Evolutionary conservation across 2,329 filamentous ascomycete species (phyloP).

Genomic region (Nothophoma quercina): DNA sequence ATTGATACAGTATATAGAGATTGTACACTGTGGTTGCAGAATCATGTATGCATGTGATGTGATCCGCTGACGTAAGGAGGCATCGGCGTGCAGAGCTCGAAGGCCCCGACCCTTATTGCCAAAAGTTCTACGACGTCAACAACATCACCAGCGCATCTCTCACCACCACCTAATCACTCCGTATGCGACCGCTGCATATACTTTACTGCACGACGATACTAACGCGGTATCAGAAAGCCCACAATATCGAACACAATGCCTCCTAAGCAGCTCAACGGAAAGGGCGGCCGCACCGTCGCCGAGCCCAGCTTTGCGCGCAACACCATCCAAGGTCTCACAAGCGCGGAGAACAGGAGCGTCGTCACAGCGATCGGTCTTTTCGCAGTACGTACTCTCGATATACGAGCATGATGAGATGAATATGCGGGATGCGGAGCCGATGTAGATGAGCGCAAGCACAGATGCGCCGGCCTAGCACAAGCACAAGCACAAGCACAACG

Average conservation of each 20-base stretch:
- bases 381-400: slow-evolving; percentile 52
- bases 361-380: slow-evolving; percentile 59
- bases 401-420: slow-evolving; percentile 9
- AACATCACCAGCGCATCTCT: slow-evolving; percentile 14
- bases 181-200: slow-evolving; percentile 10
- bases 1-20: no score
- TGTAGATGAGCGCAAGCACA: no score
- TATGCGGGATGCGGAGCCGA: slow-evolving; percentile 14
- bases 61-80: slow-evolving; percentile 1
- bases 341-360: slow-evolving; percentile 58
- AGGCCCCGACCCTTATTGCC: slow-evolving; percentile 23
- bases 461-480: background rate
- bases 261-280: slow-evolving; percentile 39
- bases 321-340: slow-evolving; percentile 53
- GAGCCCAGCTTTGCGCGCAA: slow-evolving; percentile 52
- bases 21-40: no score
- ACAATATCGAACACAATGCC: slow-evolving; percentile 31
- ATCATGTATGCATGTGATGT: background rate
- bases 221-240: background rate
- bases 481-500: background rate
- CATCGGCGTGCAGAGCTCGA: slow-evolving; percentile 8
- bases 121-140: slow-evolving; percentile 38
- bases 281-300: slow-evolving; percentile 36
- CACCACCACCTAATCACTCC: slow-evolving; percentile 1
- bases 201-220: background rate